Evolutionary conservation across 805 yeast species (phyloP).

Genomic region (Ogataea nakhonphanomensis): DNA sequence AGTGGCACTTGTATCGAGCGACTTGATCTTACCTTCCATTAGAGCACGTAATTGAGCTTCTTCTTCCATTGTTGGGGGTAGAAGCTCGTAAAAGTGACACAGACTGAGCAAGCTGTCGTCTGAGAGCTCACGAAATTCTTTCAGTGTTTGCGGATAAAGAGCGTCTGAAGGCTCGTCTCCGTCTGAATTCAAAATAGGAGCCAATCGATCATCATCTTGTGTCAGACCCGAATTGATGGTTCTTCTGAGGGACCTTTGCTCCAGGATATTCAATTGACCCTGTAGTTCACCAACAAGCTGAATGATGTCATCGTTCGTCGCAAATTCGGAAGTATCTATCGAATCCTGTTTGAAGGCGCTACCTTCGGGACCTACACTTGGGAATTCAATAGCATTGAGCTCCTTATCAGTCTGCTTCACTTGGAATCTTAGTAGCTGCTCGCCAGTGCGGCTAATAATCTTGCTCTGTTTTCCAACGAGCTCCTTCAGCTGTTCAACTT

Average conservation of each 20-base stretch:
- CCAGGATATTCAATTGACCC: conserved; percentile 76
- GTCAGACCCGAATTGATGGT: conserved; percentile 56
- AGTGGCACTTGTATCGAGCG: conserved; percentile 32
- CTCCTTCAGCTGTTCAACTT: conserved; percentile 50
- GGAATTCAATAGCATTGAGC: conserved; percentile 24
- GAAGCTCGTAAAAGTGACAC: conserved; percentile 70
- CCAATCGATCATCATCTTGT: conserved; percentile 43
- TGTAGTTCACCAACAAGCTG: conserved; percentile 88
- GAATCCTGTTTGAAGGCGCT: conserved; percentile 1
- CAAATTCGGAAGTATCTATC: conserved; percentile 53
- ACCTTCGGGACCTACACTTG: conserved; percentile 22
- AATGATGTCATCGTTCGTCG: conserved; percentile 78
- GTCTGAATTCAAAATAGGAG: conserved; percentile 73
- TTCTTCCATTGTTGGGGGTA: conserved; percentile 61
- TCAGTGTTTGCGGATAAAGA: conserved; percentile 56
- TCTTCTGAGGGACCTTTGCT: conserved; percentile 73
- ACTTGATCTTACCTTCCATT: conserved; percentile 46
- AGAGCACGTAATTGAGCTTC: conserved; percentile 48
- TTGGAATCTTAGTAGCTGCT: conserved; percentile 69
- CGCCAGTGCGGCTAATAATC: conserved; percentile 72
- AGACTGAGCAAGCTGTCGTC: conserved; percentile 49
- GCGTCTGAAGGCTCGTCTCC: conserved; percentile 61
- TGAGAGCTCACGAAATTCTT: conserved; percentile 46
- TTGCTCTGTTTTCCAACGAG: conserved; percentile 62
- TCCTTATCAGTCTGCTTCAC: conserved; percentile 45